Evolutionary conservation across 257 asterid species (phyloP).

Genomic region (Ilex asprella): DNA sequence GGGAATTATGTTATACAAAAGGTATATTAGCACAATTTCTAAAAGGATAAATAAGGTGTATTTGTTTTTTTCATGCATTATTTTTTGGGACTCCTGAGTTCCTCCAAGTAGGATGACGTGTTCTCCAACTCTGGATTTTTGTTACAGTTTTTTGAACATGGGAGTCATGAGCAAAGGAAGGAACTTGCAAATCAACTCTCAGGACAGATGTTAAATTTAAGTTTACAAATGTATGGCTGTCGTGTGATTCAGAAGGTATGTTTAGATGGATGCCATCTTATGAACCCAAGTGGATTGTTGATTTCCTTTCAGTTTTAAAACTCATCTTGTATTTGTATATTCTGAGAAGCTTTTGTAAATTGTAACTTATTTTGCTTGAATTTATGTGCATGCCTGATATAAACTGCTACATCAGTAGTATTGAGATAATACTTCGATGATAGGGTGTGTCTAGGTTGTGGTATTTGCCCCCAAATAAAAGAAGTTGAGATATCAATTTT

Average conservation of each 20-base stretch:
- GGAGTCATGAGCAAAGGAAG: slow-evolving; percentile 65
- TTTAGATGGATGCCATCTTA: slow-evolving; percentile 1
- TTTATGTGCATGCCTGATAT: too few species aligned
- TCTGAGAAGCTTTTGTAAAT: too few species aligned
- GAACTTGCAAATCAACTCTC: slow-evolving; percentile 67
- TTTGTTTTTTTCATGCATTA: background rate
- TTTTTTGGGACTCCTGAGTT: background rate
- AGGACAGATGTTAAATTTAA: slow-evolving; percentile 62
- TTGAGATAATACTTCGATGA: too few species aligned
- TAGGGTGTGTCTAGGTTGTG: too few species aligned
- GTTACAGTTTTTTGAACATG: slow-evolving; percentile 78
- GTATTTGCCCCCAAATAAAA: too few species aligned
- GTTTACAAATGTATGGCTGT: slow-evolving; percentile 95
- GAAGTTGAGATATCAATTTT: too few species aligned
- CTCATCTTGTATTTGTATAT: too few species aligned
- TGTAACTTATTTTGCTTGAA: too few species aligned
- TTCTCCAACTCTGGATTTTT: slow-evolving; percentile 10
- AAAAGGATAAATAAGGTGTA: background rate
- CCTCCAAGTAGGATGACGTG: background rate
- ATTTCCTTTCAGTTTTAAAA: background rate
- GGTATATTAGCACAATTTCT: slow-evolving; percentile 33
- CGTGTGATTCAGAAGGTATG: slow-evolving; percentile 93
- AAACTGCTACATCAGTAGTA: too few species aligned
- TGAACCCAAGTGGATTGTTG: background rate
- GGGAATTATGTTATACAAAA: slow-evolving; percentile 93